Evolutionary conservation across 2,329 filamentous ascomycete species (phyloP).

Genomic region (Fusarium longipes): DNA sequence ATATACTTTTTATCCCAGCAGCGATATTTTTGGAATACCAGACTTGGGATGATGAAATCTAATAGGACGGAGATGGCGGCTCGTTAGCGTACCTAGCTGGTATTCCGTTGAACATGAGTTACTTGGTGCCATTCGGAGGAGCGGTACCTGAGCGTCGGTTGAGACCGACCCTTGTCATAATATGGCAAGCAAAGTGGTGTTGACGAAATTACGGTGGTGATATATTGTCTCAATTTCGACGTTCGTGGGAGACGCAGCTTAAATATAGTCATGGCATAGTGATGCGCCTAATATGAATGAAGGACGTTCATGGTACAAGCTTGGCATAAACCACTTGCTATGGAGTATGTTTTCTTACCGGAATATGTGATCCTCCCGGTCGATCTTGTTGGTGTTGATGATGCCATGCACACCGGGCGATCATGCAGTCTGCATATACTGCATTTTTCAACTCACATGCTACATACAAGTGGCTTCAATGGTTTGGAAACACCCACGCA

Average conservation of each 20-base stretch:
- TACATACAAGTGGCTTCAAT: neutral
- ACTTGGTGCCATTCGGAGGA: neutral
- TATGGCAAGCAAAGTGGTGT: slow-evolving; percentile 12
- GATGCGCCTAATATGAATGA: slow-evolving; percentile 29
- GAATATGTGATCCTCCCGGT: neutral
- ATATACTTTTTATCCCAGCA: slow-evolving; percentile 20
- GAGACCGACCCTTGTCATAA: neutral
- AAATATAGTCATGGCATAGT: slow-evolving; percentile 41
- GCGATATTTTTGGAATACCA: slow-evolving; percentile 20
- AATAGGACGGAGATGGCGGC: slow-evolving; percentile 5
- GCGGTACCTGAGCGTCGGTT: neutral
- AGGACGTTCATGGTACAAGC: neutral
- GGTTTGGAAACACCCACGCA: neutral
- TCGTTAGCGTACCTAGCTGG: neutral
- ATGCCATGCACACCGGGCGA: neutral
- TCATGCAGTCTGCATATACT: neutral
- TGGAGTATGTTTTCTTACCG: too few species aligned
- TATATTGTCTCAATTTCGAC: slow-evolving; percentile 20
- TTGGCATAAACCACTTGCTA: neutral
- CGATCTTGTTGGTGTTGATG: neutral
- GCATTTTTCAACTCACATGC: too few species aligned
- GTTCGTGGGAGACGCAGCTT: slow-evolving; percentile 25
- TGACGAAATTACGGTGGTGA: neutral
- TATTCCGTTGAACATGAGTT: neutral
- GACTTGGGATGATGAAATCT: slow-evolving; percentile 9